Evolutionary conservation across 2,329 filamentous ascomycete species (phyloP).

Genomic region (Calcarisporium arbuscula): DNA sequence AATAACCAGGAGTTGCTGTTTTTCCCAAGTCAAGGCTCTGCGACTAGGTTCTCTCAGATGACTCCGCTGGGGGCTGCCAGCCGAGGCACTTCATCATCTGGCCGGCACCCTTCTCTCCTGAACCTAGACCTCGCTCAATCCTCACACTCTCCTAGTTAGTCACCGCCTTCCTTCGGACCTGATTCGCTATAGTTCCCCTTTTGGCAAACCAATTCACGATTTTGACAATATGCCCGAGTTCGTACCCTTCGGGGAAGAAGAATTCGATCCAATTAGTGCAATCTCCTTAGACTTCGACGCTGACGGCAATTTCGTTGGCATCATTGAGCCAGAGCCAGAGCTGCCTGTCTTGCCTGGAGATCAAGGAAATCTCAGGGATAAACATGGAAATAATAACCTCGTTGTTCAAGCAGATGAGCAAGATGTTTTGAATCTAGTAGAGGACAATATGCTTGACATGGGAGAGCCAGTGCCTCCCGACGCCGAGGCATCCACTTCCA

Average conservation of each 20-base stretch:
- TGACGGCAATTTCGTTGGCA: conserved; percentile 41
- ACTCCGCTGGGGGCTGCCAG: conserved; percentile 30
- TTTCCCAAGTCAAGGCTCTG: conserved; percentile 29
- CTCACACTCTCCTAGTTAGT: conserved; percentile 25
- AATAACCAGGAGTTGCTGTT: conserved; percentile 25
- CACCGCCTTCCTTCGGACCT: conserved; percentile 29
- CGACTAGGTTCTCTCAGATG: conserved; percentile 36
- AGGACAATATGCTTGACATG: conserved; percentile 29
- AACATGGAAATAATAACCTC: background rate
- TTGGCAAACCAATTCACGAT: conserved; percentile 14
- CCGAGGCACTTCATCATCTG: conserved; percentile 23
- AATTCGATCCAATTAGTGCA: conserved; percentile 30
- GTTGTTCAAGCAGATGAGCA: conserved; percentile 3
- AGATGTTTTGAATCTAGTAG: conserved; percentile 11
- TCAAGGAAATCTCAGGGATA: conserved; percentile 18
- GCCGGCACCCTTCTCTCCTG: conserved; percentile 18
- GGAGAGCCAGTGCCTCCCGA: conserved; percentile 32
- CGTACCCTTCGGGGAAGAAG: conserved; percentile 31
- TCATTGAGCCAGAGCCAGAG: conserved; percentile 35
- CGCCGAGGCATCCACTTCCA: conserved; percentile 25
- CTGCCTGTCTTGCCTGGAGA: conserved; percentile 32
- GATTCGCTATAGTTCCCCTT: conserved; percentile 20
- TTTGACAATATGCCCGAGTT: conserved; percentile 16
- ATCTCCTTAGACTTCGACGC: conserved; percentile 45
- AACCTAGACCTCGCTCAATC: conserved; percentile 27